These are phyloP conservation scores for Penicillium hordei DNA, from an alignment of 2,329 filamentous ascomycete species.

Conservation along the genomic window DNA sequence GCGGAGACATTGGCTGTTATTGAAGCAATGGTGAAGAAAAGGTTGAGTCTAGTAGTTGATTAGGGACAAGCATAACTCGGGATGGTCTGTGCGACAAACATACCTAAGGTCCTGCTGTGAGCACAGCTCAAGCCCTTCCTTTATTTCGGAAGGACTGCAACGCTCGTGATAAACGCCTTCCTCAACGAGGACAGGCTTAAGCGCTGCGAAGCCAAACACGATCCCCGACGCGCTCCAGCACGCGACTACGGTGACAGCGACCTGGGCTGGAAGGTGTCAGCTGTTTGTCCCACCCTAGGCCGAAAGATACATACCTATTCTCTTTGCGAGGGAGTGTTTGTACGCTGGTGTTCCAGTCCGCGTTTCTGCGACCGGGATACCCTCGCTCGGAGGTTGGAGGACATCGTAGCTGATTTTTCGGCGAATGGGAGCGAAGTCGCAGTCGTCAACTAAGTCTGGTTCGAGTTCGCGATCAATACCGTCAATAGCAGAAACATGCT, in stretches of 20 bases:
- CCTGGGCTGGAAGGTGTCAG: slow-evolving; percentile 51
- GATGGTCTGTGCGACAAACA: background rate
- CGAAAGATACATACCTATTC: slow-evolving; percentile 29
- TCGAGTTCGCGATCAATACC: slow-evolving; percentile 47
- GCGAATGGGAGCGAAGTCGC: slow-evolving; percentile 20
- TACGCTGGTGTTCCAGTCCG: slow-evolving; percentile 49
- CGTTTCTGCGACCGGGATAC: slow-evolving; percentile 39
- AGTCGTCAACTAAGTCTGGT: slow-evolving; percentile 14
- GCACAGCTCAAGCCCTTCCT: slow-evolving; percentile 53
- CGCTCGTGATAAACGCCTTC: slow-evolving; percentile 69
- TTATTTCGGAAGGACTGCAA: slow-evolving; percentile 58
- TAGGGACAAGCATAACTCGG: slow-evolving; percentile 10
- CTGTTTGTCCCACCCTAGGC: background rate
- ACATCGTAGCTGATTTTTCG: slow-evolving; percentile 44
- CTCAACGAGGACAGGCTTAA: slow-evolving; percentile 75
- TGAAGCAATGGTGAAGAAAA: slow-evolving; percentile 90
- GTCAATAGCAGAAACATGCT: slow-evolving; percentile 52
- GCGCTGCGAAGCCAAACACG: slow-evolving; percentile 80
- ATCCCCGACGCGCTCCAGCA: slow-evolving; percentile 76
- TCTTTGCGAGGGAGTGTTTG: slow-evolving; percentile 45
- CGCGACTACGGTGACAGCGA: slow-evolving; percentile 65
- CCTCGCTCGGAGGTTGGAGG: slow-evolving; percentile 38
- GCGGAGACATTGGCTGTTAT: slow-evolving; percentile 86
- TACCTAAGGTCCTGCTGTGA: slow-evolving; percentile 58
- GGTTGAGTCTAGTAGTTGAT: slow-evolving; percentile 61